Evolutionary conservation across 257 asterid genomes (phyloP), one percentile per base, ranked within the genome.

Genomic region (Scutellaria baicalensis): DNA sequence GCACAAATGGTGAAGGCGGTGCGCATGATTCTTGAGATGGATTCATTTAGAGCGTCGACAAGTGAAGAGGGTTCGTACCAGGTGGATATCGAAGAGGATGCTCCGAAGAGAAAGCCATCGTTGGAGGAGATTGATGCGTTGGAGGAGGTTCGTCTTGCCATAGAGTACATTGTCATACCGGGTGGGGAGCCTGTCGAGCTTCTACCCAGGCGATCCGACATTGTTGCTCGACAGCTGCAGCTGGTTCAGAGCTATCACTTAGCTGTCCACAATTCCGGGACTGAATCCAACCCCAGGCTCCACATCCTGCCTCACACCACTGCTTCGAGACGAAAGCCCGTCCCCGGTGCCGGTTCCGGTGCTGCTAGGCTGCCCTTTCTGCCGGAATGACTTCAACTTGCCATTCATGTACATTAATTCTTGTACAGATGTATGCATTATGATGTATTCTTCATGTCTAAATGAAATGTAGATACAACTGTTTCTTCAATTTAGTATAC

Each of bases 111-210:
- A 77, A 89, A 88, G 71, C 96, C 96, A 39, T 91, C 97, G 8
- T 72, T 93, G 42, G 99, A 93, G 87, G 99, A 93, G 88, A 91
- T 93, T 11, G 99, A 93, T 75, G 98, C 98, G 58, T 84, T 93
- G 82, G 98, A 93, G 98, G 99, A 93, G 74, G 99, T 91, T 66
- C 88, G 99, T 56, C 90, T 93, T 55, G 99, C 97, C 42, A 93
- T 93, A 8, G 99, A 93, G 82, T 93, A 93, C 81, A 93, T 91
- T 0, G 99, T 93, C 73, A 93, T 93, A 70, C 99, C 99, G 0
- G 99, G 99, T 9, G 89, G 94, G 9, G 99, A 93, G 80, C 83
- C 99, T 0, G 99, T 93, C 3, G 99, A 93, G 70, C 96, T 93
- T 78, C 93, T 93, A 3, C 99, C 99, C 0, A 91, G 99, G 81